phyloP scores from a whole-genome alignment of 2,329 filamentous ascomycete species.

The Colletotrichum orchidophilum region DNA sequence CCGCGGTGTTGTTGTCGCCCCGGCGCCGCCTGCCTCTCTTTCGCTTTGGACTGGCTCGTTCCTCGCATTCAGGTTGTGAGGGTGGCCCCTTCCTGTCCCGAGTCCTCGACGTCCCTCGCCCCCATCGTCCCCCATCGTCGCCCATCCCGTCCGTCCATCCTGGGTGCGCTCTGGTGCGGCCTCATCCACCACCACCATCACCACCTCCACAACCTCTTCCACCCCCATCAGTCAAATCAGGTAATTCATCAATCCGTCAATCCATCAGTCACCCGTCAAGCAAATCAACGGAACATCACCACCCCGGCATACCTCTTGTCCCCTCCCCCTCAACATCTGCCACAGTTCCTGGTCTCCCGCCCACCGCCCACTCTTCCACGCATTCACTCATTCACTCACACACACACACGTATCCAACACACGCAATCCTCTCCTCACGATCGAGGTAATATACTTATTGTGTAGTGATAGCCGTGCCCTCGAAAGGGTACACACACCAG shows the following conservation, averaged over 20 bases:
- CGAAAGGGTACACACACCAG: background rate
- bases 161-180: background rate
- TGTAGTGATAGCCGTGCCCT: background rate
- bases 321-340: too few relatives aligned
- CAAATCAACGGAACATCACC: background rate
- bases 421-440: background rate
- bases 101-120: background rate
- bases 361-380: background rate
- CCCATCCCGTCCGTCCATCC: background rate
- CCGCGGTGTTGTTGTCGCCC: background rate
- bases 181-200: background rate
- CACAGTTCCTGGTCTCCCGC: conserved; percentile 19
- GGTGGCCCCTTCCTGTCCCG: background rate
- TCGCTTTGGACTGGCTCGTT: background rate
- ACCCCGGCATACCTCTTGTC: background rate
- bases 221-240: background rate
- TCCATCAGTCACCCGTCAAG: background rate
- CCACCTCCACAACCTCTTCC: background rate
- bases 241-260: background rate
- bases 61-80: background rate
- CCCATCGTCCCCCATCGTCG: background rate
- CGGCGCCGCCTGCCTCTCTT: background rate
- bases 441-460: background rate
- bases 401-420: conserved; percentile 1
- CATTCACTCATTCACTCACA: background rate